Percentiles rank a stretch among this genome's conserved stretches.
Evolutionary conservation across 768 basidiomycete species (phyloP).

Genomic region (Hypsizygus marmoreus): DNA sequence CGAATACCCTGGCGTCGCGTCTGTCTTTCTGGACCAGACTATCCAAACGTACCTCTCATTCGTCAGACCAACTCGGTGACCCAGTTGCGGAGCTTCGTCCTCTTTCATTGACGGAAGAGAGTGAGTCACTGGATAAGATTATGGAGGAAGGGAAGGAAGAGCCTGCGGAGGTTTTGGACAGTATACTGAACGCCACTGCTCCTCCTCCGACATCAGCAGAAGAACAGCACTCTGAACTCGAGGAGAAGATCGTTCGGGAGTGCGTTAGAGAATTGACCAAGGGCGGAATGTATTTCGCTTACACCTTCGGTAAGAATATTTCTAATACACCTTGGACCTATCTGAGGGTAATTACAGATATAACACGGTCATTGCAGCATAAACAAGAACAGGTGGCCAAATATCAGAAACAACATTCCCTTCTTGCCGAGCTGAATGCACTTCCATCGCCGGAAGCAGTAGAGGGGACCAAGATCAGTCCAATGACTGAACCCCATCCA

Average conservation of each 20-base stretch:
- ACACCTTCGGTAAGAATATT: slow-evolving; percentile 68
- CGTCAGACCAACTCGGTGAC: slow-evolving; percentile 14
- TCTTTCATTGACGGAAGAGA: slow-evolving; percentile 24
- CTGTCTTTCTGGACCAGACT: slow-evolving; percentile 77
- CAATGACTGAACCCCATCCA: slow-evolving; percentile 70
- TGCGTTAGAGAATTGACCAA: slow-evolving; percentile 75
- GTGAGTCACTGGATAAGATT: slow-evolving; percentile 42
- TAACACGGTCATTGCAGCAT: slow-evolving; percentile 81
- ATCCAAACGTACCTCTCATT: slow-evolving; percentile 44
- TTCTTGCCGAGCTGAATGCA: slow-evolving; percentile 65
- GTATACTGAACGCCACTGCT: slow-evolving; percentile 61
- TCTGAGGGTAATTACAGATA: slow-evolving; percentile 46
- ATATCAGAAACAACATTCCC: slow-evolving; percentile 55
- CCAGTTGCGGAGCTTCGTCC: slow-evolving; percentile 15
- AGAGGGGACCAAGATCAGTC: slow-evolving; percentile 41
- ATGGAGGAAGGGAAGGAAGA: slow-evolving; percentile 47
- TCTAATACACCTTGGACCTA: not conserved
- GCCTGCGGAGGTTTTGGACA: slow-evolving; percentile 54
- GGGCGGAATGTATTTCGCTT: slow-evolving; percentile 90
- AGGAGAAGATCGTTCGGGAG: slow-evolving; percentile 81
- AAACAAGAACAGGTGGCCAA: slow-evolving; percentile 69
- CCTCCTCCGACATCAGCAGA: slow-evolving; percentile 63
- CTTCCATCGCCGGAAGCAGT: slow-evolving; percentile 27
- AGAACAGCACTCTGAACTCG: slow-evolving; percentile 74
- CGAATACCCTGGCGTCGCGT: slow-evolving; percentile 62